Conservation (phyloP, 495 filamentous ascomycete genomes). For the Aspergillus campestris region DNA sequence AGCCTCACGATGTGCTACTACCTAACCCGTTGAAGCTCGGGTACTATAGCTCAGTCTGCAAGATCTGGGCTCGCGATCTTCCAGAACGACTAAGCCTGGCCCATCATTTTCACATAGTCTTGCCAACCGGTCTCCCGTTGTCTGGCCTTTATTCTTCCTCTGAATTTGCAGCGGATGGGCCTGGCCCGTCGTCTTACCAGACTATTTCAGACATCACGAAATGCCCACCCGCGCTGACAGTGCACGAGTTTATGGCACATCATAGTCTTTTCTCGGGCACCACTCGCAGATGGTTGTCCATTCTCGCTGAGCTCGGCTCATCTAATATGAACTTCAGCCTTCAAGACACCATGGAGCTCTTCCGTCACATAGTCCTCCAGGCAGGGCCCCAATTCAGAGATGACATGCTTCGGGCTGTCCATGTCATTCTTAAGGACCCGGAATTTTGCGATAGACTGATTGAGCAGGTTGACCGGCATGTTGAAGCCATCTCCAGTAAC, state of each 20-base stretch:
- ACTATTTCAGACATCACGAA: slow-evolving; percentile 33
- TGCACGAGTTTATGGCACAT: slow-evolving; percentile 46
- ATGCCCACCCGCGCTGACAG: slow-evolving; percentile 33
- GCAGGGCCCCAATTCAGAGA: slow-evolving; percentile 25
- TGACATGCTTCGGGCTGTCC: slow-evolving; percentile 11
- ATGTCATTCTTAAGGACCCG: slow-evolving; percentile 21
- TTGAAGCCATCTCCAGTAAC: slow-evolving; percentile 33
- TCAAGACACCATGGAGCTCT: slow-evolving; percentile 30
- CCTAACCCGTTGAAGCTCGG: slow-evolving; percentile 12
- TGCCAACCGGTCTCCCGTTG: slow-evolving; percentile 20
- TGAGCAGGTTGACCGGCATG: slow-evolving; percentile 18
- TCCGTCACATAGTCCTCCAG: slow-evolving; percentile 41
- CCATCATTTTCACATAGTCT: slow-evolving; percentile 26
- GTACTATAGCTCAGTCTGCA: slow-evolving; percentile 14
- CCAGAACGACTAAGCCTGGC: slow-evolving; percentile 21
- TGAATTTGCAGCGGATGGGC: slow-evolving; percentile 8
- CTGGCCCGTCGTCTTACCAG: slow-evolving; percentile 24
- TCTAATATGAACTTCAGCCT: slow-evolving; percentile 42
- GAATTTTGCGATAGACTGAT: slow-evolving; percentile 17
- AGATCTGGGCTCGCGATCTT: slow-evolving; percentile 23
- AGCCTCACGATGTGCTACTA: slow-evolving; percentile 10
- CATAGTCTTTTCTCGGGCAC: slow-evolving; percentile 35
- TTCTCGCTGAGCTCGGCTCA: slow-evolving; percentile 39
- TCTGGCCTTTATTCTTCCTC: slow-evolving; percentile 8
- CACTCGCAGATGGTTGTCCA: slow-evolving; percentile 42